Evolutionary conservation across 305 asterid genomes (phyloP), one percentile per base, ranked within the genome.

Genomic region (Solanum aculeatissimum): DNA sequence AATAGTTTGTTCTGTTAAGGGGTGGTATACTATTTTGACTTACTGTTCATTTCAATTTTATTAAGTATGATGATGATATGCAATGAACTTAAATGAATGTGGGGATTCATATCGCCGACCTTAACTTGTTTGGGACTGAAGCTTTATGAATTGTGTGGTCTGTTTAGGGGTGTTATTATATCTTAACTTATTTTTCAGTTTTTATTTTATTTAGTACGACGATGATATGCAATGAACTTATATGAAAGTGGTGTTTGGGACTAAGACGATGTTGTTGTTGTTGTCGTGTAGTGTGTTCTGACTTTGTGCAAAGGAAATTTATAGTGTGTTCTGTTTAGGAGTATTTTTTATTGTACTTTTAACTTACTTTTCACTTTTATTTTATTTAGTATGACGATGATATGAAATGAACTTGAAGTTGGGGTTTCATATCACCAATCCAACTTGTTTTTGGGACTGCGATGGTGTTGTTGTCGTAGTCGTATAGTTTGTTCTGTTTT

Each of bases 221-320:
- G 21, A 65, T 29, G 71, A 65, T 27, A 63, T 63, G 21, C 42
- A 6, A 27, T 63, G 40, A 63, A 14, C 71, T 27, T 63, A 29
- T 27, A 65, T 65, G 42, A 65, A 29, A 6, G 71, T 27, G n/a
- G 71, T 63, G 6, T 63, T 29, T 29, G 19, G n/a, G 3, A 63
- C 40, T 87, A 32, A 81, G 77, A 79, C 23, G 42, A 74, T 85
- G 45, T 87, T 83, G 35, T 88, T 83, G 47, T 65, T 9, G n/a
- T 32, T 35, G 40, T 5, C 40, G 5, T 35, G 4, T 32, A 32
- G 13, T 66, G 23, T 66, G 23, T 66, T 68, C 23, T 66, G 14
- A 21, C 23, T 4, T 87, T 85, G 82, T 87, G 75, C 3, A 47
- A 47, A 47, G 18, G 53, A 54, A 54, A 15, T 2, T 9, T 18